Conservation (phyloP, 169 alveolate species). For the Babesia bovis region DNA sequence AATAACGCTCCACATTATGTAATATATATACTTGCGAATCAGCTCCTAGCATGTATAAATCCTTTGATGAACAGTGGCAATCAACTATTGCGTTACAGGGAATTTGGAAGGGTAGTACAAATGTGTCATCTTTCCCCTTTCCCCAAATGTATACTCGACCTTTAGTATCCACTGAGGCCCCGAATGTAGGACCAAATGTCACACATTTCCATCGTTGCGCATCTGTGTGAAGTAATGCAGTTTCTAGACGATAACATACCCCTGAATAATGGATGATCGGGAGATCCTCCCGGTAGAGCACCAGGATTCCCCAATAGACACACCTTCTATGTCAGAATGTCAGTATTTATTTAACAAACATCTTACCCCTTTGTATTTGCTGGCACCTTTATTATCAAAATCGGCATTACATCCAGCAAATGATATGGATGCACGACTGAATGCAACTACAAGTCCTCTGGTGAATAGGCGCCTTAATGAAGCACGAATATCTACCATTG, state of each 20-base stretch:
- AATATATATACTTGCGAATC: slow-evolving; percentile 40
- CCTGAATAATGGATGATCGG: slow-evolving; percentile 15
- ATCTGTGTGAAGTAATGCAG: not conserved
- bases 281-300: slow-evolving; percentile 52
- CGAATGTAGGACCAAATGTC: slow-evolving; percentile 62
- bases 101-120: slow-evolving; percentile 4
- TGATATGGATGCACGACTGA: slow-evolving; percentile 1
- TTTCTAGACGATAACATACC: not conserved
- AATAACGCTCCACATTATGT: not conserved
- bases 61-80: slow-evolving; percentile 49
- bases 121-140: slow-evolving; percentile 8
- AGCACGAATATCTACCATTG: not conserved
- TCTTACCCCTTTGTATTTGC: not conserved
- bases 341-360: not conserved
- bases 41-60: slow-evolving; percentile 21
- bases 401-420: slow-evolving; percentile 1
- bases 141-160: slow-evolving; percentile 60
- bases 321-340: not conserved
- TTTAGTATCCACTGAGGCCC: slow-evolving; percentile 37
- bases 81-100: slow-evolving; percentile 4
- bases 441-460: not conserved
- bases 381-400: not conserved
- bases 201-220: slow-evolving; percentile 21
- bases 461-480: not conserved
- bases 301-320: slow-evolving; percentile 27